Conservation (phyloP, 768 basidiomycete species). For the Jaapia argillacea region DNA sequence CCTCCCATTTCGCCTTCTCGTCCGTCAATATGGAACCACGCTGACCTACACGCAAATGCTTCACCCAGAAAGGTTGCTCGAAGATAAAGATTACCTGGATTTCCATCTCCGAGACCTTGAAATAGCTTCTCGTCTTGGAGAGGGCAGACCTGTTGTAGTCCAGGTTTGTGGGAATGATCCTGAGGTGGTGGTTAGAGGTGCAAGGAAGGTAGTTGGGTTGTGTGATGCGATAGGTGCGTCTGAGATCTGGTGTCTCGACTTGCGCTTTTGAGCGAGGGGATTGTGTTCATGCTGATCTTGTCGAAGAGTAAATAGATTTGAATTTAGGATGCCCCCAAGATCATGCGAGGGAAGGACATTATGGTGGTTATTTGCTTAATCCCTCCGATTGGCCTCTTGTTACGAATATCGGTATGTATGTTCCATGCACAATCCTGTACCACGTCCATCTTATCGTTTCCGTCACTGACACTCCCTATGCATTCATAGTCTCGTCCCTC, state of each 20-base stretch:
- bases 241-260: not conserved
- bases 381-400: slow-evolving; percentile 68
- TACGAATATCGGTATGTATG: slow-evolving; percentile 47
- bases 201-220: slow-evolving; percentile 41
- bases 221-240: slow-evolving; percentile 64
- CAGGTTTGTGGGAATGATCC: slow-evolving; percentile 69
- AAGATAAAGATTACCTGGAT: slow-evolving; percentile 57
- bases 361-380: slow-evolving; percentile 66
- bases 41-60: slow-evolving; percentile 76
- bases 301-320: slow-evolving; percentile 40
- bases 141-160: slow-evolving; percentile 44
- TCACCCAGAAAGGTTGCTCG: slow-evolving; percentile 45
- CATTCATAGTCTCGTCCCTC: slow-evolving; percentile 49
- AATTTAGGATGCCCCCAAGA: slow-evolving; percentile 80
- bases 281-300: not conserved
- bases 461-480: too few relatives aligned
- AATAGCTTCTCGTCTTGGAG: slow-evolving; percentile 15
- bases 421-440: not conserved
- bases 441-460: not conserved
- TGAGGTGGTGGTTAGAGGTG: slow-evolving; percentile 49
- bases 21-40: slow-evolving; percentile 53
- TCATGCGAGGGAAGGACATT: slow-evolving; percentile 53
- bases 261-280: too few relatives aligned
- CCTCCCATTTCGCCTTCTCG: slow-evolving; percentile 58
- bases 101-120: slow-evolving; percentile 50